Evolutionary conservation across 2,329 filamentous ascomycete species (phyloP), one percentile per base, ranked within the genome.

Genomic region (Neoscytalidium dimidiatum): DNA sequence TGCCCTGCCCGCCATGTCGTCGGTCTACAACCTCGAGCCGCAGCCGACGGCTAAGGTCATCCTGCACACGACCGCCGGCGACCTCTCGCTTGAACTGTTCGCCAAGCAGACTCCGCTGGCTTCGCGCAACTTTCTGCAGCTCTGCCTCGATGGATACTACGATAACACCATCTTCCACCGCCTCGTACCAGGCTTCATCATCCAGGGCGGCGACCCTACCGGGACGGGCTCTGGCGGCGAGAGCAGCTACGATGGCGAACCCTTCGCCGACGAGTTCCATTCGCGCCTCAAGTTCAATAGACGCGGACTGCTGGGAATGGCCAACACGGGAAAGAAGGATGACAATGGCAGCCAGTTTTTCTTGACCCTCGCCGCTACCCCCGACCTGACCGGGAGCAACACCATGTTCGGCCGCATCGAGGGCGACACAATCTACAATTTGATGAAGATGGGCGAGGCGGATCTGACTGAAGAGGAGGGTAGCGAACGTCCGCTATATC

Each of bases 331-430:
- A 51, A 81, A 80, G 60, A 85, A 86, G 31, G 84, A 94, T 72
- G 91, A 91, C 63, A 98, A 98, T 80, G 92, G 92, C 35, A 97
- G 92, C 77, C 95, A 99, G 78, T 98, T 98, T 83, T 99, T 99
- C 81, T 89, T 99, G 67, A 98, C 95, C 0, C 80, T 99, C 62
- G 93, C 88, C 68, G 83, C 83, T 63, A 93, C 94, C 26, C 89
- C 92, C 28, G 93, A 98, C 81, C 77, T 99, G 72, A 92, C 90
- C 70, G 91, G 90, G 60, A 92, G 92, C 79, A 97, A 97, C 77
- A 98, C 95, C 0, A 81, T 98, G 76, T 98, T 99, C 81, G 95
- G 95, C 19, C 85, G 95, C 64, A 86, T 99, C 49, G 92, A 91
- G 38, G 95, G 94, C 29, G 92, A 98, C 69, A 97, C 94, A 17